Base-by-base conservation (phyloP, 2,329 filamentous ascomycete genomes). In the Cordyceps pruinosa region DNA sequence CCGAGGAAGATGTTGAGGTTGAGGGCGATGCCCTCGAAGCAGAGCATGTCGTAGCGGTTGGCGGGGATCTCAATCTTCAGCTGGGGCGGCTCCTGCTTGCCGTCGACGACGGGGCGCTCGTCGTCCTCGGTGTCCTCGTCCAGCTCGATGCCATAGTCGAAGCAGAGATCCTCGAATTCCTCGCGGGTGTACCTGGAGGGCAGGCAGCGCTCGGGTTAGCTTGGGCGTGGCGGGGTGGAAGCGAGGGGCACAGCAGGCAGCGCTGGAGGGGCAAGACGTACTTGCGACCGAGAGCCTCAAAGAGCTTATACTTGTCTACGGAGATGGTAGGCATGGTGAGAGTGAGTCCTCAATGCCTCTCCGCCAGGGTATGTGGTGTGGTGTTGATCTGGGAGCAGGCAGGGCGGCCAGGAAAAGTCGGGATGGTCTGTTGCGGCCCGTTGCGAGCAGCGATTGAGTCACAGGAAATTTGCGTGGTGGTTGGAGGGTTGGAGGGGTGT, bases 51-150 rank as follows among this genome's bases (percentile, higher is more conserved):
- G 75, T 85, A 92, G 76, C 90, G 85, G 75, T 97, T 97, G 68
- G 94, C 93, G 61, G 92, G 91, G 67, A 97, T 96, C 73, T 97
- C 93, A 69, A 99, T 97, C 81, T 97, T 97, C 68, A 97, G 83
- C 75, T 97, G 90, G 57, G 94, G 87, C 52, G 90, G 84, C 75
- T 96, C 90, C 73, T 95, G 88, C 65, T 87, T 84, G 70, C 88
- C 88, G 75, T 90, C 81, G 66, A 89, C 81, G 58, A 88, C 76
- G 32, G 89, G 88, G 47, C 89, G 80, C 63, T 90, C 85, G 58
- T 83, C 80, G 66, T 89, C 80, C 64, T 90, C 87, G 50, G 89
- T 94, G 73, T 99, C 94, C 77, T 97, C 93, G 76, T 99, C 94
- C 65, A 99, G 83, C 75, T 99, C 94, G 70, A 99, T 95, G 59